Percentiles rank a stretch among this genome's conserved stretches.
phyloP scores from a whole-genome alignment of 352 stramenopile genomes.

The Phytophthora cryptogea region DNA sequence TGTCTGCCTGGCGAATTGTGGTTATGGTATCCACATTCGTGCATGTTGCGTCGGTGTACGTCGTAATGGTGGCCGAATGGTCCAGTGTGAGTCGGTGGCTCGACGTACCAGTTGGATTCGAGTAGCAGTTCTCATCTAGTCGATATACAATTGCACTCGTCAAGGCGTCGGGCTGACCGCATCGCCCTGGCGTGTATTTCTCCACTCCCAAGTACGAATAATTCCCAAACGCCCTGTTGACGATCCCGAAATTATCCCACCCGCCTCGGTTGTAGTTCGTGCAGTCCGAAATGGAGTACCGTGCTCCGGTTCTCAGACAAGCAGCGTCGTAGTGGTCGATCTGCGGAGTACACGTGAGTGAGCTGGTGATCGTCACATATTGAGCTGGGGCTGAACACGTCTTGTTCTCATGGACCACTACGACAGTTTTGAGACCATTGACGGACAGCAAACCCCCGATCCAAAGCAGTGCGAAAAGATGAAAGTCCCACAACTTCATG shows the following conservation, averaged over 20 bases:
- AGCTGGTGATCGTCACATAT: not conserved
- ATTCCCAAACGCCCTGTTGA: not conserved
- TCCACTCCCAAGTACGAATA: constrained; percentile 9
- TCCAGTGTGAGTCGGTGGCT: constrained; percentile 14
- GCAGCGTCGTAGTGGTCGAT: constrained; percentile 5
- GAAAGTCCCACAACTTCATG: no score
- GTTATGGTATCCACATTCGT: not conserved
- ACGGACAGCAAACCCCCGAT: not conserved
- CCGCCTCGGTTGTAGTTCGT: constrained; percentile 1
- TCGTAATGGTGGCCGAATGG: constrained; percentile 9
- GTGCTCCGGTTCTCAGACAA: not conserved
- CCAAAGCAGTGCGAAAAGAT: no score
- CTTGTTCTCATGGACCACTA: not conserved
- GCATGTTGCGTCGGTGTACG: constrained; percentile 12
- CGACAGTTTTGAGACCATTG: not conserved
- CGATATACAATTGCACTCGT: constrained; percentile 2
- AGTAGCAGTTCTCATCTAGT: constrained; percentile 17
- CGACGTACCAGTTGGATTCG: constrained; percentile 12
- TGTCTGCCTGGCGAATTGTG: not conserved
- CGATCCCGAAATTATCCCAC: constrained; percentile 9
- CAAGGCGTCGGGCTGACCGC: not conserved
- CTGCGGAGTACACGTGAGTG: constrained; percentile 10
- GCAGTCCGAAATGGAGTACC: constrained; percentile 16
- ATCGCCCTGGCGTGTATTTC: not conserved
- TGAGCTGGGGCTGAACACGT: not conserved